A percentile compares a stretch with the other conserved stretches of the same genome.
phyloP scores from a whole-genome alignment of 2,329 filamentous ascomycete genomes.

The Passalora sequoiae region DNA sequence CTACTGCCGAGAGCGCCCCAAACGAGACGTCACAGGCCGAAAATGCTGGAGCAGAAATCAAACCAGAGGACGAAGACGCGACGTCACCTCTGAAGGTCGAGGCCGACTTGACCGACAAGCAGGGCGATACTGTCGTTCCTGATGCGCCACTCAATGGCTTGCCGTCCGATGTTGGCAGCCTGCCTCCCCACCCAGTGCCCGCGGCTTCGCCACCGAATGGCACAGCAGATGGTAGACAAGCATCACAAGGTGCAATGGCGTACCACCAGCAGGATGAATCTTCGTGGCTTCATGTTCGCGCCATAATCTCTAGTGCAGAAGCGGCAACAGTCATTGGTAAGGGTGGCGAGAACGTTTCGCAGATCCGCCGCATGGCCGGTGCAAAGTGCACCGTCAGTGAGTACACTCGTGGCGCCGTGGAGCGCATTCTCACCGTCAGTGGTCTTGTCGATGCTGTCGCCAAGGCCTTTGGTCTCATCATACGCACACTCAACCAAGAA shows the following conservation, averaged over 20 bases:
- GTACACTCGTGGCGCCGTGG: conserved; percentile 92
- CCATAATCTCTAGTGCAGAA: conserved; percentile 94
- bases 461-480: conserved; percentile 97
- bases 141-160: conserved; percentile 53
- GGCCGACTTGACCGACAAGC: conserved; percentile 47
- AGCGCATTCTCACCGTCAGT: conserved; percentile 95
- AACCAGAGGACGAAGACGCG: conserved; percentile 13
- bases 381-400: conserved; percentile 99
- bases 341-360: conserved; percentile 95
- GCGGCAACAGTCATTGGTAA: conserved; percentile 98
- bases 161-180: conserved; percentile 25
- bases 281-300: conserved; percentile 92
- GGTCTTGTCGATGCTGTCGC: conserved; percentile 93
- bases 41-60: conserved; percentile 37
- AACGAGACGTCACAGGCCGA: conserved; percentile 29
- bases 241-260: conserved; percentile 38
- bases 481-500: conserved; percentile 96
- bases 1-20: conserved; percentile 17
- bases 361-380: conserved; percentile 89
- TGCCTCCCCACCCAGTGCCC: conserved; percentile 6
- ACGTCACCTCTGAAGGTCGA: conserved; percentile 40
- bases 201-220: conserved; percentile 42
- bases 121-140: conserved; percentile 64
- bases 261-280: conserved; percentile 73
- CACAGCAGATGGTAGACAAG: conserved; percentile 45